Evolutionary conservation across 2,329 filamentous ascomycete genomes (phyloP).

Genomic region (Pyricularia grisea): DNA sequence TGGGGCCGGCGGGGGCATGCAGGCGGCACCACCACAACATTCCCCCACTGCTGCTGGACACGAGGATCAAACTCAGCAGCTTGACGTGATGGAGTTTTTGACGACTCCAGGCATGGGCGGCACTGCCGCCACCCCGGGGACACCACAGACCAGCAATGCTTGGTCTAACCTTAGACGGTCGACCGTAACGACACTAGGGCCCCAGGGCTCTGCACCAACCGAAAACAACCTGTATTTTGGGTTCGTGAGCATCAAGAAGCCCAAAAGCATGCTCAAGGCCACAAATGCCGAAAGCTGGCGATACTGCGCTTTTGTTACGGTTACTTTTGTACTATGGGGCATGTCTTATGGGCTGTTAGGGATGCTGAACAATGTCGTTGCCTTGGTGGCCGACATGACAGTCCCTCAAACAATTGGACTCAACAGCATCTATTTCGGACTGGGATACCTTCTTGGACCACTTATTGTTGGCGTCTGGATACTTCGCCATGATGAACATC

Average conservation of each 20-base stretch:
- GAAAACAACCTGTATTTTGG: constrained; percentile 58
- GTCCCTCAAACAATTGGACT: constrained; percentile 55
- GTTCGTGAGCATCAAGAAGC: constrained; percentile 61
- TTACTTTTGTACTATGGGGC: constrained; percentile 78
- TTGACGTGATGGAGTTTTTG: constrained; percentile 27
- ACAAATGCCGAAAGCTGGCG: constrained; percentile 56
- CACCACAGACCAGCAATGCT: constrained; percentile 4
- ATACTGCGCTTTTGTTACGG: constrained; percentile 65
- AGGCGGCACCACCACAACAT: neutral
- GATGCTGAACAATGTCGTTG: constrained; percentile 65
- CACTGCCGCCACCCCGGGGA: neutral
- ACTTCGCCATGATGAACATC: constrained; percentile 57
- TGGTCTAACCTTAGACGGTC: neutral
- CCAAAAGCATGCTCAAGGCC: constrained; percentile 62
- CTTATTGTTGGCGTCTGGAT: constrained; percentile 61
- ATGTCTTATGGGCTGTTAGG: constrained; percentile 84
- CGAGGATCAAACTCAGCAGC: neutral
- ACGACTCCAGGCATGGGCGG: constrained; percentile 28
- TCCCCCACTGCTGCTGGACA: neutral
- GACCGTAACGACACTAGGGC: constrained; percentile 3
- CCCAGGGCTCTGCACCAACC: constrained; percentile 15
- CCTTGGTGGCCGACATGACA: constrained; percentile 51
- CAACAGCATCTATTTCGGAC: constrained; percentile 62
- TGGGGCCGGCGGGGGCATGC: constrained; percentile 1
- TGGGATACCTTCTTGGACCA: constrained; percentile 61